Conservation (phyloP, 2,329 filamentous ascomycete genomes). For the Neonectria punicea region DNA sequence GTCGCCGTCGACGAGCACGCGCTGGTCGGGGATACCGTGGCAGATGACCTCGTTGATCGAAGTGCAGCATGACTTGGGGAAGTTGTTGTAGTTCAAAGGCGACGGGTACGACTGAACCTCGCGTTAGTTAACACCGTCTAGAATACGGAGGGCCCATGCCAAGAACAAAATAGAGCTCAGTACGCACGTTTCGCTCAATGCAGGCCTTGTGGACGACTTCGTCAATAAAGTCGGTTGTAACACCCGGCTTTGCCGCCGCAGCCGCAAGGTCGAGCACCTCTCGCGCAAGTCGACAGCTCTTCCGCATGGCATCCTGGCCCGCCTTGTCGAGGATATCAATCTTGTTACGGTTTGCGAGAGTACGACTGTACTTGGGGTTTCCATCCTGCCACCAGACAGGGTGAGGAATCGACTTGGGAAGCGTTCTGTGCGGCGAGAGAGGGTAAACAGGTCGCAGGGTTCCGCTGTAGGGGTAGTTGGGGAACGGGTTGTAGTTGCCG, state of each 20-base stretch:
- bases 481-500: slow-evolving; percentile 92
- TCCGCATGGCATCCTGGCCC: slow-evolving; percentile 89
- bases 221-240: slow-evolving; percentile 96
- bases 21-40: slow-evolving; percentile 95
- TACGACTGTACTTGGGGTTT: slow-evolving; percentile 70
- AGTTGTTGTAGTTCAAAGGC: slow-evolving; percentile 93
- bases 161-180: background rate
- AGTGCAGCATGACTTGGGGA: slow-evolving; percentile 98
- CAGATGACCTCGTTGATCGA: slow-evolving; percentile 98
- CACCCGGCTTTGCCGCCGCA: slow-evolving; percentile 83
- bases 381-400: slow-evolving; percentile 92
- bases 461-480: slow-evolving; percentile 85
- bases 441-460: slow-evolving; percentile 87
- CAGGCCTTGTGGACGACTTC: slow-evolving; percentile 95
- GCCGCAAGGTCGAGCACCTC: slow-evolving; percentile 95
- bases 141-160: no score
- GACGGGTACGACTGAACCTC: slow-evolving; percentile 86
- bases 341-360: slow-evolving; percentile 78
- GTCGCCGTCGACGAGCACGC: slow-evolving; percentile 88
- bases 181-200: slow-evolving; percentile 85
- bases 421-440: slow-evolving; percentile 74
- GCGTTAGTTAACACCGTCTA: slow-evolving; percentile 21
- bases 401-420: slow-evolving; percentile 83
- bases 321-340: slow-evolving; percentile 83
- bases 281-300: slow-evolving; percentile 85